phyloP scores from a whole-genome alignment of 441 rosid genomes.

The Manihot esculenta region DNA sequence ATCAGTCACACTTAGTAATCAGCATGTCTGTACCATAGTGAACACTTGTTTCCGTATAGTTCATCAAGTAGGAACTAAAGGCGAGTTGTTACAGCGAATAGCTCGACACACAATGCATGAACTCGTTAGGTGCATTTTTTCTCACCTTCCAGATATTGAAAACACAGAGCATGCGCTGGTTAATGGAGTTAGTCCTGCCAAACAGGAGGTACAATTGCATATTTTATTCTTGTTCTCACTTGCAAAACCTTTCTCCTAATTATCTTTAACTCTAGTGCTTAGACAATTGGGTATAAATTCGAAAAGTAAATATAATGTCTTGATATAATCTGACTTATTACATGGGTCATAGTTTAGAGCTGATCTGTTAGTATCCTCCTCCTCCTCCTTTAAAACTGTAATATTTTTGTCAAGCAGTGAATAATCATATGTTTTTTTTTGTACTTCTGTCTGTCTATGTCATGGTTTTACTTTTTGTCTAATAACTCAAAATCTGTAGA shows the following conservation, averaged over 20 bases:
- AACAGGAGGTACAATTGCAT: slow-evolving; percentile 31
- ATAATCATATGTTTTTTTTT: not conserved
- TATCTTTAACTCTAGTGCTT: not conserved
- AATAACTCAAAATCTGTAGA: not conserved
- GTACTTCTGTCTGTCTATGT: too few species aligned
- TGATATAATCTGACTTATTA: not conserved
- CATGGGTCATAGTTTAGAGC: not conserved
- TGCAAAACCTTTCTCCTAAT: too few species aligned
- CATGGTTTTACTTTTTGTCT: not conserved
- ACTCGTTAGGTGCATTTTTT: slow-evolving; percentile 84
- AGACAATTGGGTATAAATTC: not conserved
- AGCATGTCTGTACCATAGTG: slow-evolving; percentile 81
- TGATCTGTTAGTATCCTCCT: not conserved
- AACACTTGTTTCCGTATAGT: slow-evolving; percentile 92
- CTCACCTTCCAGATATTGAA: slow-evolving; percentile 69
- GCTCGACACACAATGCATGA: slow-evolving; percentile 96
- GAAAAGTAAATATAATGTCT: not conserved
- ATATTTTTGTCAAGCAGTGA: not conserved
- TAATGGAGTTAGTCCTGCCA: slow-evolving; percentile 40
- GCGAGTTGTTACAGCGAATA: slow-evolving; percentile 86
- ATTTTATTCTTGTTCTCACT: not conserved
- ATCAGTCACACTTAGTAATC: slow-evolving; percentile 69
- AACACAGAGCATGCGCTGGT: slow-evolving; percentile 38
- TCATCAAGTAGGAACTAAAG: slow-evolving; percentile 88
- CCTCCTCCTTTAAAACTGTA: not conserved